A percentile compares a stretch with the other conserved stretches of the same genome.
Conservation (phyloP, 192 early-diverging fungal species). For the Diversispora eburnea region DNA sequence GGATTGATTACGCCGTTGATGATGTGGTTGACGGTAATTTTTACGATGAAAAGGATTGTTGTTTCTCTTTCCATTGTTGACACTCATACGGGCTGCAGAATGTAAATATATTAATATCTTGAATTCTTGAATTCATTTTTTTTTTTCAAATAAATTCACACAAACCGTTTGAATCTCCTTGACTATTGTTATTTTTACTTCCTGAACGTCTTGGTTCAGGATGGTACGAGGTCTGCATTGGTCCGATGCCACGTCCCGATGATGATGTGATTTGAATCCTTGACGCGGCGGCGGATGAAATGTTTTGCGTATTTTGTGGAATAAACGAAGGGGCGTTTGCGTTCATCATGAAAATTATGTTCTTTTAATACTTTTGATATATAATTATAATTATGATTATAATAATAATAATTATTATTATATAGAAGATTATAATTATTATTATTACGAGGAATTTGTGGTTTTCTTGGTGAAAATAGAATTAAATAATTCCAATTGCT, state of each 20-base stretch:
- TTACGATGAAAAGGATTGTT: not conserved
- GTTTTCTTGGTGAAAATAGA: slow-evolving; percentile 24
- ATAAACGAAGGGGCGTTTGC: slow-evolving; percentile 22
- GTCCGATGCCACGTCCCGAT: not conserved
- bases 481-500: slow-evolving; percentile 29
- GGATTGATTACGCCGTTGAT: not conserved
- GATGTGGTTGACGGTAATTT: not conserved
- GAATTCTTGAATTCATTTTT: not conserved
- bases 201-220: not conserved
- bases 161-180: slow-evolving; percentile 11
- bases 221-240: slow-evolving; percentile 12
- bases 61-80: not conserved
- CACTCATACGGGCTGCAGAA: not conserved
- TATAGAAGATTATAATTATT: too few species aligned
- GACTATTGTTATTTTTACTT: not conserved
- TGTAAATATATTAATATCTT: not conserved
- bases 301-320: slow-evolving; percentile 2
- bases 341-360: slow-evolving; percentile 5
- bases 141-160: not conserved
- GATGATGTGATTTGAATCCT: not conserved
- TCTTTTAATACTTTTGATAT: too few species aligned
- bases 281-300: not conserved
- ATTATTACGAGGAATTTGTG: slow-evolving; percentile 11
- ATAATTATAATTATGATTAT: too few species aligned
- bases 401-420: not conserved